These are phyloP conservation scores for Candida schatavii DNA, from an alignment of 805 yeast genomes.

Conservation along the genomic window DNA sequence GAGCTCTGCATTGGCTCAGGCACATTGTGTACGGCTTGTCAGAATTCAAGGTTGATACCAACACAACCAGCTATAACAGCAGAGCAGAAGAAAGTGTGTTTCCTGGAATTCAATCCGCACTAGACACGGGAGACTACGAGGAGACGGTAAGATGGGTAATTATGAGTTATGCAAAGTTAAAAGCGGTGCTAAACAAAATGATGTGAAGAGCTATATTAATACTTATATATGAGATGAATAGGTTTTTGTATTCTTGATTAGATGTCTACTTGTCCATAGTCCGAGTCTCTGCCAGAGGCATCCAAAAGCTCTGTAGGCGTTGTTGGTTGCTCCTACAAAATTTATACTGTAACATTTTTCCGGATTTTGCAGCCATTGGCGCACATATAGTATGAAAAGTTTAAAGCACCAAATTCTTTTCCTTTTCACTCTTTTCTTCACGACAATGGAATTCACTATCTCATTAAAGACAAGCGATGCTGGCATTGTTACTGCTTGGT, in stretches of 20 bases:
- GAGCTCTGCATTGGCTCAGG: slow-evolving; percentile 11
- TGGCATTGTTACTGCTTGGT: slow-evolving; percentile 29
- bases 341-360: too few species aligned
- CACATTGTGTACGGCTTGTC: slow-evolving; percentile 23
- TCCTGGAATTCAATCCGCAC: slow-evolving; percentile 18
- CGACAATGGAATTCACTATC: neutral
- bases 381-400: neutral
- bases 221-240: too few species aligned
- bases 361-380: neutral
- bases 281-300: too few species aligned
- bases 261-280: too few species aligned
- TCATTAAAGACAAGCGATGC: neutral
- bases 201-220: too few species aligned
- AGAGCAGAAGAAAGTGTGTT: slow-evolving; percentile 16
- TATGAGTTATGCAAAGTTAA: slow-evolving; percentile 23
- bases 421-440: neutral
- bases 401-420: neutral
- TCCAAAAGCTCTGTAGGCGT: too few species aligned
- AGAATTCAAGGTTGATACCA: slow-evolving; percentile 9
- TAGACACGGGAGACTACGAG: slow-evolving; percentile 21
- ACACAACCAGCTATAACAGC: slow-evolving; percentile 5
- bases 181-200: slow-evolving; percentile 14
- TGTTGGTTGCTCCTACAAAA: too few species aligned
- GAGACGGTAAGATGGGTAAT: slow-evolving; percentile 21
- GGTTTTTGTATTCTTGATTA: too few species aligned